Base-by-base conservation (phyloP, 768 basidiomycete species). In the Stropharia rugosoannulata region DNA sequence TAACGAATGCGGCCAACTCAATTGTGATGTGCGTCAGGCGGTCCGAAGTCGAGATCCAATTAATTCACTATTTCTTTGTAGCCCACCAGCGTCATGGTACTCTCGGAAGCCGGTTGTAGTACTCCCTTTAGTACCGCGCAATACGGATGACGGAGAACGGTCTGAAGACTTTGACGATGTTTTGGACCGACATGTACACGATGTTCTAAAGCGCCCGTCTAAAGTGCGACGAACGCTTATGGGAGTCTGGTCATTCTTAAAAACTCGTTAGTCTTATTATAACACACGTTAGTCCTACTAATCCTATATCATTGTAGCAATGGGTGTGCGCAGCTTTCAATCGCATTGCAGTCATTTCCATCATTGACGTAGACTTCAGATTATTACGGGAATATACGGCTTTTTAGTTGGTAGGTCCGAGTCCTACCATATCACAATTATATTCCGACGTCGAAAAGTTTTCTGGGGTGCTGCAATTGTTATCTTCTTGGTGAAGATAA, bases 401-500 rank as follows among this genome's bases (percentile, higher is more conserved):
- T 88, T 93, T 66, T 68, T 84, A 40, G 83, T 87, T 38, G 86
- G 86, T 84, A 61, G 48, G 22, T 2, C 58, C 43, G 22, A 40
- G n/a, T 12, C 2, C 1, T 10, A 18, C 29, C 38, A 9, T 18
- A 16, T 9, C 4, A 39, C 45, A 5, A 12, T 43, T 7, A 16
- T 19, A 39, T n/a, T 18, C 40, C n/a, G n/a, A 25, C 27, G 45
- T 37, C 6, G 41, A 11, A 16, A 5, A 82, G 92, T 87, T 0
- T 93, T 95, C 63, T 95, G 91, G 92, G 92, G 93, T 13, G 82
- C 89, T 18, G 92, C 86, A 3, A 85, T 95, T 58, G 88, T 93
- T 12, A 69, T 93, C 49, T 86, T 93, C 69, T 70, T 90, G 4
- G 73, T 70, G 19, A 83, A 81, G 65, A 76, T 84, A 43, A 92